These are phyloP conservation scores for Hymenoscyphus albidus DNA, from an alignment of 2,329 filamentous ascomycete species.

Conservation along the genomic window DNA sequence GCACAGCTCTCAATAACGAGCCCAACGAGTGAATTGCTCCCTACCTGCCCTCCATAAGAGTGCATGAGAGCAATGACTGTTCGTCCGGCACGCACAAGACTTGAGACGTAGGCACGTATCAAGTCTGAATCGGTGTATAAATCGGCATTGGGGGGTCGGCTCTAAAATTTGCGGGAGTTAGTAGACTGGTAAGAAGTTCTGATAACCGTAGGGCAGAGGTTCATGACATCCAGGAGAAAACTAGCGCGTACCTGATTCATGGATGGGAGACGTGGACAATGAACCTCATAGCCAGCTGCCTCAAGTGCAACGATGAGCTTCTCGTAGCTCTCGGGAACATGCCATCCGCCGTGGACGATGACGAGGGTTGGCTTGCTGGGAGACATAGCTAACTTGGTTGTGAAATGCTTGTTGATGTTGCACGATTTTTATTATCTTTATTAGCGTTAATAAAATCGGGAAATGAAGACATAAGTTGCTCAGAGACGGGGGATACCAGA, in stretches of 20 bases:
- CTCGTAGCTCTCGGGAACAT: constrained; percentile 11
- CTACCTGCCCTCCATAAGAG: constrained; percentile 19
- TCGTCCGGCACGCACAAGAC: constrained; percentile 6
- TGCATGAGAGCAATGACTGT: constrained; percentile 15
- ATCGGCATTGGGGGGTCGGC: constrained; percentile 15
- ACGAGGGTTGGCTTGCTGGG: constrained; percentile 2
- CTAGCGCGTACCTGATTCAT: constrained; percentile 1
- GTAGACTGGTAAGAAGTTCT: not conserved
- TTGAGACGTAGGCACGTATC: constrained; percentile 9
- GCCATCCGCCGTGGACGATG: constrained; percentile 13
- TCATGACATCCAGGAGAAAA: not conserved
- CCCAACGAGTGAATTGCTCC: constrained; percentile 13
- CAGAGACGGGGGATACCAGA: no score
- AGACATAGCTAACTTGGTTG: no score
- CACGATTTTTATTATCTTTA: no score
- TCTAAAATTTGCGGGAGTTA: not conserved
- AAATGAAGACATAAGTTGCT: no score
- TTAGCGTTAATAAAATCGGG: no score
- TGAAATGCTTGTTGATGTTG: no score
- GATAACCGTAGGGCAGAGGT: not conserved
- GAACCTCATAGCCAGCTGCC: constrained; percentile 12
- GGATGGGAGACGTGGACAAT: constrained; percentile 11
- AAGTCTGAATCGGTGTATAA: constrained; percentile 11
- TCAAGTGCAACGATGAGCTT: constrained; percentile 14
- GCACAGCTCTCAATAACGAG: not conserved